phyloP scores from a whole-genome alignment of 208 protist genomes.

The Leishmania braziliensis region DNA sequence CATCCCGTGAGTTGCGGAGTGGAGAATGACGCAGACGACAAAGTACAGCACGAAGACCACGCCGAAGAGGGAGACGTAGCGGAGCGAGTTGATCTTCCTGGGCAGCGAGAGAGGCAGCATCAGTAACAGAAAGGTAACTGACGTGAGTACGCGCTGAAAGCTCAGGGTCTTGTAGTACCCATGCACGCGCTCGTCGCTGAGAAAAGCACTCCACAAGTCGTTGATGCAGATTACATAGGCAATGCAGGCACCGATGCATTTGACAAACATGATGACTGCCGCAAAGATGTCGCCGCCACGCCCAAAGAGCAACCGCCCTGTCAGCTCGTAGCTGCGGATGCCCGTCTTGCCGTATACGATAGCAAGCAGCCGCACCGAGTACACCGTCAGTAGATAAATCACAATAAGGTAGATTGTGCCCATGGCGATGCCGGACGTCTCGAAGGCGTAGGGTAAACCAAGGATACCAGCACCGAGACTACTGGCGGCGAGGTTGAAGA shows the following conservation, averaged over 20 bases:
- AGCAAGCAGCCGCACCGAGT: constrained; percentile 63
- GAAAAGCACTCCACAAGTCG: constrained; percentile 56
- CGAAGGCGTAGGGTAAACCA: constrained; percentile 63
- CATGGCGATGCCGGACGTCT: constrained; percentile 58
- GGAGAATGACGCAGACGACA: constrained; percentile 59
- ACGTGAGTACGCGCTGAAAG: constrained; percentile 48
- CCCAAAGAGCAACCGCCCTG: constrained; percentile 55
- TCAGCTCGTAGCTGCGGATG: constrained; percentile 66
- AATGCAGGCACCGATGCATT: constrained; percentile 77
- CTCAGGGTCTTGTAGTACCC: constrained; percentile 29
- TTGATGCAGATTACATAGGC: constrained; percentile 72
- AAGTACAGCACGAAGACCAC: constrained; percentile 75
- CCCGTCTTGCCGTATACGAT: constrained; percentile 50
- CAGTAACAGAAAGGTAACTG: constrained; percentile 52
- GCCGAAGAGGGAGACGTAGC: constrained; percentile 71
- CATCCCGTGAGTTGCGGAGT: constrained; percentile 37
- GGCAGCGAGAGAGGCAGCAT: constrained; percentile 80
- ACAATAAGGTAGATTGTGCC: constrained; percentile 64
- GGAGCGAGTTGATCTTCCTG: constrained; percentile 76
- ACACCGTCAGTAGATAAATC: constrained; percentile 70
- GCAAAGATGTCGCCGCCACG: constrained; percentile 56
- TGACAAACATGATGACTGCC: constrained; percentile 70
- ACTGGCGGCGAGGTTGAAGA: constrained; percentile 73
- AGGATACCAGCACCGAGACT: constrained; percentile 77
- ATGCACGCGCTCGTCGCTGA: constrained; percentile 38